A percentile compares a stretch with the other conserved stretches of the same genome.
Evolutionary conservation across 129 eudicot species (phyloP).

Genomic region (Gnaphalium uliginosum): DNA sequence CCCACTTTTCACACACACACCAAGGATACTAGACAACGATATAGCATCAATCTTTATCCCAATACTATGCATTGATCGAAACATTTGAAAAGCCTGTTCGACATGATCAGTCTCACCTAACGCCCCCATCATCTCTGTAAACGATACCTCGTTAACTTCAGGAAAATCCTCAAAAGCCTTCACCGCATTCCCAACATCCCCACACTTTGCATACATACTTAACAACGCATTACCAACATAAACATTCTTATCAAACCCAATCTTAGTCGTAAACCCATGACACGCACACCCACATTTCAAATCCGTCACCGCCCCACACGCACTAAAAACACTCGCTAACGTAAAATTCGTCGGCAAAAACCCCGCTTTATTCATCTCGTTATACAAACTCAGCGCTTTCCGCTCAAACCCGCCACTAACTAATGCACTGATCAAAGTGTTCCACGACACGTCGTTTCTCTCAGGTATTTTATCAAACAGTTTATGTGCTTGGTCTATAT

Average conservation of each 20-base stretch:
- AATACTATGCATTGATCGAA: conserved; percentile 53
- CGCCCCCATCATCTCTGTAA: conserved; percentile 74
- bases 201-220: conserved; percentile 73
- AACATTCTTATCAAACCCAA: conserved; percentile 62
- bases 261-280: conserved; percentile 60
- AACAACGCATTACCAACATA: conserved; percentile 77
- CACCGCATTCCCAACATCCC: conserved; percentile 42
- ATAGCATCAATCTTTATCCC: conserved; percentile 59
- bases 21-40: conserved; percentile 65
- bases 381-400: conserved; percentile 58
- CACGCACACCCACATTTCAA: conserved; percentile 50
- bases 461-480: conserved; percentile 77
- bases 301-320: conserved; percentile 60
- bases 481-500: conserved; percentile 45
- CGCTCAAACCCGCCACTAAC: conserved; percentile 42
- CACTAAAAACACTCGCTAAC: conserved; percentile 76
- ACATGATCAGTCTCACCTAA: conserved; percentile 55
- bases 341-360: conserved; percentile 71
- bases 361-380: conserved; percentile 48
- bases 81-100: conserved; percentile 63
- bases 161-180: conserved; percentile 57
- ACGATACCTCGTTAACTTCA: conserved; percentile 77
- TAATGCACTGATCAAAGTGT: conserved; percentile 67
- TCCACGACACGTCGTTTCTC: conserved; percentile 71
- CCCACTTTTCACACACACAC: conserved; percentile 56